Conservation (phyloP, 768 basidiomycete species). For the Strobilomyces confusus region DNA sequence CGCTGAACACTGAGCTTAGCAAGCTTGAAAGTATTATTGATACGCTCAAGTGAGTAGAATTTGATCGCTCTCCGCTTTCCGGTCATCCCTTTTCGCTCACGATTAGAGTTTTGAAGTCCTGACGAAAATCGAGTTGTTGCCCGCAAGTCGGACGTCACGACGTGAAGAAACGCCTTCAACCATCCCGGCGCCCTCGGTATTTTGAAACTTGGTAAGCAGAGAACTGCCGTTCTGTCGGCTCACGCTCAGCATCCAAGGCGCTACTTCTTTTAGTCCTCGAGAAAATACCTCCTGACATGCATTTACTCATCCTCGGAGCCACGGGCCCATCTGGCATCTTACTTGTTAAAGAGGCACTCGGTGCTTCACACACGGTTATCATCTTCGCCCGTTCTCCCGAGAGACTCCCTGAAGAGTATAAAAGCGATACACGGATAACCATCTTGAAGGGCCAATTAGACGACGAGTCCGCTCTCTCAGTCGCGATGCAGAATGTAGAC, state of each 20-base stretch:
- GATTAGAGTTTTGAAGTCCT: background rate
- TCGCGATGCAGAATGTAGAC: slow-evolving; percentile 54
- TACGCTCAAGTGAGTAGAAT: background rate
- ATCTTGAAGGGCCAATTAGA: slow-evolving; percentile 55
- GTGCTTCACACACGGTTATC: slow-evolving; percentile 43
- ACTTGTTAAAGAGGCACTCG: slow-evolving; percentile 53
- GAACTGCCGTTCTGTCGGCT: background rate
- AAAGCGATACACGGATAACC: slow-evolving; percentile 40
- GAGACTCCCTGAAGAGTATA: slow-evolving; percentile 54
- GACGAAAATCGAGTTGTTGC: background rate
- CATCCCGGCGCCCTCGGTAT: background rate
- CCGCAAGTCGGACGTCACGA: background rate
- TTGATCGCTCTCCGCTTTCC: background rate
- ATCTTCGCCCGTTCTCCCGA: slow-evolving; percentile 62
- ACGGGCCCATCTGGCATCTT: slow-evolving; percentile 60
- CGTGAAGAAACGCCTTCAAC: background rate
- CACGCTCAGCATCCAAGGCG: background rate
- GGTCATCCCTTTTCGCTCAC: background rate
- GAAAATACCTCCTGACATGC: slow-evolving; percentile 32
- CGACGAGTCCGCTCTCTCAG: slow-evolving; percentile 44
- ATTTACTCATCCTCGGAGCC: slow-evolving; percentile 63
- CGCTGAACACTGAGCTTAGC: background rate
- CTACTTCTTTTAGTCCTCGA: background rate
- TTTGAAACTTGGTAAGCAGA: slow-evolving; percentile 1
- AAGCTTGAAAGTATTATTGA: background rate